Conservation (phyloP, 768 basidiomycete species). For the Tulasnella sp. region DNA sequence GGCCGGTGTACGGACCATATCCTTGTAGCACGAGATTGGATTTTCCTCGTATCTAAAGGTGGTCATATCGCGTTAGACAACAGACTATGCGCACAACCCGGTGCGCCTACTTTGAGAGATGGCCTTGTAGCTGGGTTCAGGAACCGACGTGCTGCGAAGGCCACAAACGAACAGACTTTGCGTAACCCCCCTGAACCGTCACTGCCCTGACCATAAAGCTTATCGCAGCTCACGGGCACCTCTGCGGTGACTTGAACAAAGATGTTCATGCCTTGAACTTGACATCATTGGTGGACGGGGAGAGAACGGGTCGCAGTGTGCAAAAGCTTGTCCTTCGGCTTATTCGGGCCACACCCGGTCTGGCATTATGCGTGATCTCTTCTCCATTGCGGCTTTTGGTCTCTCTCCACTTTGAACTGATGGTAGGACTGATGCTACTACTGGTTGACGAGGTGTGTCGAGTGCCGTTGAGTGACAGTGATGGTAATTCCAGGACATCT, state of each 20-base stretch:
- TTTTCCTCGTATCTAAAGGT: background rate
- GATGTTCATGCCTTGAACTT: background rate
- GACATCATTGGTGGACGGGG: no score
- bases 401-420: no score
- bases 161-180: background rate
- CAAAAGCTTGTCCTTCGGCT: no score
- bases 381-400: no score
- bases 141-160: background rate
- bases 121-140: background rate
- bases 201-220: background rate
- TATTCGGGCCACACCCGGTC: no score
- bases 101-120: background rate
- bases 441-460: no score
- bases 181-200: background rate
- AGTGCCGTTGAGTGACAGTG: background rate
- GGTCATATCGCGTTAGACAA: background rate
- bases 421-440: no score
- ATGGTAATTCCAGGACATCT: background rate
- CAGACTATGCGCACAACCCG: background rate
- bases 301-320: no score
- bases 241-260: background rate
- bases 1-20: background rate
- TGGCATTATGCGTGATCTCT: no score
- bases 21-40: background rate
- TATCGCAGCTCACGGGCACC: background rate